These are phyloP conservation scores for Candida jianshihensis DNA, from an alignment of 805 yeast species.

Conservation along the genomic window DNA sequence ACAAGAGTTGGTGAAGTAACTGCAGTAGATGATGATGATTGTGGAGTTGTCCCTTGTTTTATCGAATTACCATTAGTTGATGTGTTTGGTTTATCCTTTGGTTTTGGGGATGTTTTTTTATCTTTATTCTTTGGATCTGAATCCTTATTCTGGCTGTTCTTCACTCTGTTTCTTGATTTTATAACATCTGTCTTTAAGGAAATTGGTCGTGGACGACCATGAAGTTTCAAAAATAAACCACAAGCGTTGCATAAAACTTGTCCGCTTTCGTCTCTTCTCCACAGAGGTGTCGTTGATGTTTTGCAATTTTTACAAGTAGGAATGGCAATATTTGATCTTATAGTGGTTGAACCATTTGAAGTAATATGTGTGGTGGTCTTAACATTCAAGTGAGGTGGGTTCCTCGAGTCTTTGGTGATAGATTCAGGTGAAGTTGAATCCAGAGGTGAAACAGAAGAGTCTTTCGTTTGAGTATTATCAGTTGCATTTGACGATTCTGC, in stretches of 20 bases:
- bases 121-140: slow-evolving; percentile 17
- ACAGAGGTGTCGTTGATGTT: slow-evolving; percentile 88
- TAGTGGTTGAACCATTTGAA: slow-evolving; percentile 55
- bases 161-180: slow-evolving; percentile 82
- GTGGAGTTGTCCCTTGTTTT: too few relatives aligned
- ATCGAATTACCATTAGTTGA: too few relatives aligned
- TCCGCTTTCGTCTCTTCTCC: slow-evolving; percentile 93
- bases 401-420: too few relatives aligned
- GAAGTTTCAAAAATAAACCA: slow-evolving; percentile 81
- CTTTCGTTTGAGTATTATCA: too few relatives aligned
- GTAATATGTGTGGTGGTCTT: slow-evolving; percentile 49
- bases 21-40: background rate
- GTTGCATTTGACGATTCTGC: background rate
- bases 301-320: slow-evolving; percentile 86
- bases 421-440: too few relatives aligned
- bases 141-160: slow-evolving; percentile 17
- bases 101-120: slow-evolving; percentile 8
- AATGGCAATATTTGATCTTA: slow-evolving; percentile 52
- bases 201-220: slow-evolving; percentile 90
- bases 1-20: slow-evolving; percentile 31
- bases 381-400: slow-evolving; percentile 42
- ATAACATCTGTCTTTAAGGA: slow-evolving; percentile 87
- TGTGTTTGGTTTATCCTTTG: too few relatives aligned
- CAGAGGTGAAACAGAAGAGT: too few relatives aligned
- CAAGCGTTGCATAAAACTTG: slow-evolving; percentile 92